Evolutionary conservation across 257 asterid genomes (phyloP), one percentile per base, ranked within the genome.

Genomic region (Sherardia arvensis): DNA sequence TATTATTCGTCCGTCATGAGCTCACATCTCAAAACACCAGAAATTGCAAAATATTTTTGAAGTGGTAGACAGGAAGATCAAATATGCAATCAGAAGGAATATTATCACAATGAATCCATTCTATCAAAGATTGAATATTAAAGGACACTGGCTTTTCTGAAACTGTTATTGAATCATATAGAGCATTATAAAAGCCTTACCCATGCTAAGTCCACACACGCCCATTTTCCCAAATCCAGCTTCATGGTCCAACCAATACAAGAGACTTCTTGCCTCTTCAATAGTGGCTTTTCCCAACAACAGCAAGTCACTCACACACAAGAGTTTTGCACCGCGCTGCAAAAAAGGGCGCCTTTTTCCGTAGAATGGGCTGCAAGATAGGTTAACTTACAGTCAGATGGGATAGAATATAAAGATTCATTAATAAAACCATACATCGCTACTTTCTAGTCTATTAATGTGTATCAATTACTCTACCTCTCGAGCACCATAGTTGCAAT

Each of bases 401-500:
- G 54, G 55, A 69, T 10, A 29, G 48, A 23, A 17, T 38, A 74
- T 27, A 38, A 72, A 60, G 49, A 68, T 51, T 36, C 57, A 26
- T 12, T 4, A 29, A 47, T 11, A 27, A 40, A 27, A 45, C 32
- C 22, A 14, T 55, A 40, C 14, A 58, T 25, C 62, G 29, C 62
- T 45, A 26, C 20, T 47, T 23, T 8, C 3, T 12, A 17, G 33
- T 18, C 30, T 53, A 40, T 7, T 30, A 25, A 59, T 49, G 3
- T 26, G 29, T 29, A 59, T 10, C 17, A 68, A 8, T 55, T 27
- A 51, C 34, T 38, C 25, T 62, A 92, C 99, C 99, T 92, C 84
- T 92, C 97, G 5, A 92, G 97, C 72, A 92, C 97, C 99, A 92
- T 82, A 17, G 99, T 89, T 70, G 97, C 97, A 75, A 89, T 87